A percentile compares a stretch with the other conserved stretches of the same genome.
phyloP scores from a whole-genome alignment of 148 eudicot genomes.

The Talinum fruticosum region DNA sequence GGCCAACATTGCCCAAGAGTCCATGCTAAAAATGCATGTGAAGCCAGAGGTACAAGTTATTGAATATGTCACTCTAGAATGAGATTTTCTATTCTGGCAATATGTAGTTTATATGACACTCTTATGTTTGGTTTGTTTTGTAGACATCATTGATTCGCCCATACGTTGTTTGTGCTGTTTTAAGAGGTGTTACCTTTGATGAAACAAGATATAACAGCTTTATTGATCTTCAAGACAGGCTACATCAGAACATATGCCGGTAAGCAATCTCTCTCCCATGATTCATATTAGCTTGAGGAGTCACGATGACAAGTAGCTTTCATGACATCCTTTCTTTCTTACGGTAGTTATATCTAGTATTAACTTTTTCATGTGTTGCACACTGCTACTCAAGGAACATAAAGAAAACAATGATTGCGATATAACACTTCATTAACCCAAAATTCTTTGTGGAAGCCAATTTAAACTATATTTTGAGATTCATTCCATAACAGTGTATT shows the following conservation, averaged over 20 bases:
- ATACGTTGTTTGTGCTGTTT: constrained; percentile 90
- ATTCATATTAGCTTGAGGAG: neutral
- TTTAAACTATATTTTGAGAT: neutral
- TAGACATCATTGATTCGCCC: constrained; percentile 82
- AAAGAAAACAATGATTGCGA: neutral
- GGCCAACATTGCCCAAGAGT: constrained; percentile 37
- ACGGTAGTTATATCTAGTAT: neutral
- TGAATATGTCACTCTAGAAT: neutral
- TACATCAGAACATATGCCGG: constrained; percentile 99
- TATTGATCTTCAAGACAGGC: constrained; percentile 94
- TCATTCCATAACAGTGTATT: neutral
- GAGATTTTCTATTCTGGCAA: neutral
- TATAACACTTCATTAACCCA: neutral
- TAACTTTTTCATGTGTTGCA: neutral
- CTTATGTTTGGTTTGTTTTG: constrained; percentile 15
- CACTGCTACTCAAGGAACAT: neutral
- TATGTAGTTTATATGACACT: neutral
- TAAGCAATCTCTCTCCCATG: constrained; percentile 25
- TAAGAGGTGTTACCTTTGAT: constrained; percentile 80
- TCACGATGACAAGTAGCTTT: neutral
- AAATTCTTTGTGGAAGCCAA: neutral
- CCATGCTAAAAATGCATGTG: constrained; percentile 83
- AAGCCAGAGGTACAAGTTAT: constrained; percentile 63
- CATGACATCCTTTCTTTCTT: neutral
- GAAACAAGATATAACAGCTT: constrained; percentile 95